These are phyloP conservation scores for Dictyophora rubrovolvata DNA, from an alignment of 768 basidiomycete species.

Conservation along the genomic window DNA sequence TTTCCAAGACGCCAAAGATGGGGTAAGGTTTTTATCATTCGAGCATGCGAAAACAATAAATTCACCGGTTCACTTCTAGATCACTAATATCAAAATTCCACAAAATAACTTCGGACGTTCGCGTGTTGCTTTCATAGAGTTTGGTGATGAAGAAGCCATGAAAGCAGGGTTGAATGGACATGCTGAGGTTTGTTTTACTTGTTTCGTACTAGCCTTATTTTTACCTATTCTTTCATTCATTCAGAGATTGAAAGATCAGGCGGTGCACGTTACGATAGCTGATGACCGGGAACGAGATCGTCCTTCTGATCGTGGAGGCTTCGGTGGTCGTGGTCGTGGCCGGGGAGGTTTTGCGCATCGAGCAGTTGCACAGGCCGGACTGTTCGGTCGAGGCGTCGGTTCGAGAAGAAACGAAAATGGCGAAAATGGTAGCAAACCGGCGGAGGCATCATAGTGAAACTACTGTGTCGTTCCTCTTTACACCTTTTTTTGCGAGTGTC, in stretches of 20 bases:
- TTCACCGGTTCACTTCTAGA: conserved; percentile 27
- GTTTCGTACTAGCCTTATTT: neutral
- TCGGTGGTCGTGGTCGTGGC: conserved; percentile 44
- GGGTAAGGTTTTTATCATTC: conserved; percentile 35
- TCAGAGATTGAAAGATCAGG: conserved; percentile 60
- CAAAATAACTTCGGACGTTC: conserved; percentile 32
- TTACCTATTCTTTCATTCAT: conserved; percentile 7
- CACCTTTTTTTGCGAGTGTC: too few species aligned
- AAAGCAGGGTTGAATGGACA: conserved; percentile 68
- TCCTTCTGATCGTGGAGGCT: conserved; percentile 29
- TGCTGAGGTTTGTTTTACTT: conserved; percentile 40
- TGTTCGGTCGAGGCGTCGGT: conserved; percentile 20
- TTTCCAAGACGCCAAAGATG: conserved; percentile 59
- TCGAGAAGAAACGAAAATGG: conserved; percentile 5
- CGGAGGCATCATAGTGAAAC: neutral
- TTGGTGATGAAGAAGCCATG: conserved; percentile 81
- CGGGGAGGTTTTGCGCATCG: conserved; percentile 49
- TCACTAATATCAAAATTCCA: conserved; percentile 60
- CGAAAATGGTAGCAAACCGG: neutral
- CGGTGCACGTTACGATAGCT: conserved; percentile 63
- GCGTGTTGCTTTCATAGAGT: conserved; percentile 78
- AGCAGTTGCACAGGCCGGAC: conserved; percentile 59
- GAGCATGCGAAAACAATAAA: neutral
- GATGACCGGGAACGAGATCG: conserved; percentile 38
- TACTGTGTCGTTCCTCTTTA: neutral